phyloP scores from a whole-genome alignment of 352 stramenopile species.

The Phytophthora sansomeana region DNA sequence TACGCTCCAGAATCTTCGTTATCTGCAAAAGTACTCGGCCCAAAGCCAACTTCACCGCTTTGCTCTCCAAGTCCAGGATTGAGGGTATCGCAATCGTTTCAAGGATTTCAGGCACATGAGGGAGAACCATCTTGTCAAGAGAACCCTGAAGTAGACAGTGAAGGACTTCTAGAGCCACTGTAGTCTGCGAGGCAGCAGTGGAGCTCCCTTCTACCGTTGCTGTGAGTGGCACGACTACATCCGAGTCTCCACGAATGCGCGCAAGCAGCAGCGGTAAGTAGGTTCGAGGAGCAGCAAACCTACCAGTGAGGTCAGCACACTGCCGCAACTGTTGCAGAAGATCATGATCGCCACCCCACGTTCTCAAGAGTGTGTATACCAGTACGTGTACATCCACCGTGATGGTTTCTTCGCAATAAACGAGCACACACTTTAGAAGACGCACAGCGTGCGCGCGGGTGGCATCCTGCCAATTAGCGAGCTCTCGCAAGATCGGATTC shows the following conservation, averaged over 20 bases:
- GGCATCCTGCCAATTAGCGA: conserved; percentile 91
- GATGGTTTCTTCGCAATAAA: conserved; percentile 95
- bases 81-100: conserved; percentile 46
- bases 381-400: conserved; percentile 90
- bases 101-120: conserved; percentile 65
- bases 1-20: conserved; percentile 58
- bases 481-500: conserved; percentile 87
- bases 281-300: conserved; percentile 70
- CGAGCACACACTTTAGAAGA: conserved; percentile 90
- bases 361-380: conserved; percentile 69
- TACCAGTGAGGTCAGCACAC: conserved; percentile 65
- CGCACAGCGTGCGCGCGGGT: conserved; percentile 87
- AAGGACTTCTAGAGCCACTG: conserved; percentile 58
- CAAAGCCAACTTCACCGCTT: conserved; percentile 41
- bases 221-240: conserved; percentile 36
- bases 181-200: conserved; percentile 33
- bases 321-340: conserved; percentile 34
- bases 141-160: conserved; percentile 60
- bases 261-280: conserved; percentile 74
- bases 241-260: conserved; percentile 62
- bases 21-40: conserved; percentile 43
- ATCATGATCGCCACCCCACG: conserved; percentile 48
- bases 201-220: conserved; percentile 21
- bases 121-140: conserved; percentile 61
- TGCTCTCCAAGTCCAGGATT: conserved; percentile 59